Evolutionary conservation across 805 yeast species (phyloP).

Genomic region (Candida krabiensis): DNA sequence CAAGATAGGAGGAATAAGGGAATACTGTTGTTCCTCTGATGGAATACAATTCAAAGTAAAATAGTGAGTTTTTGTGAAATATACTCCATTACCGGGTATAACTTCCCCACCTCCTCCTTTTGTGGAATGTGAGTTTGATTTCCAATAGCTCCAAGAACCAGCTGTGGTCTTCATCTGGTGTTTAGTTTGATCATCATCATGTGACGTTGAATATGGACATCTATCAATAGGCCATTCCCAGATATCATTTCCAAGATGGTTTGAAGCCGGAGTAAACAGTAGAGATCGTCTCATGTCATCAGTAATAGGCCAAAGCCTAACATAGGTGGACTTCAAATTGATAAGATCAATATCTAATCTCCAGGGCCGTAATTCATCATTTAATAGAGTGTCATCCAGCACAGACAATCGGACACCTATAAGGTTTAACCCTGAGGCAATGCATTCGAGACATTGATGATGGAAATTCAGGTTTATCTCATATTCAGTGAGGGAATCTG

Average conservation of each 20-base stretch:
- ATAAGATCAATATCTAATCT: constrained; percentile 17
- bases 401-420: constrained; percentile 23
- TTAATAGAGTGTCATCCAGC: constrained; percentile 22
- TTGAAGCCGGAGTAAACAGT: constrained; percentile 15
- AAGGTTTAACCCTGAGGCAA: constrained; percentile 5
- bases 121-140: background rate
- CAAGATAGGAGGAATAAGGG: constrained; percentile 17
- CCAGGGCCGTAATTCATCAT: constrained; percentile 23
- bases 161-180: background rate
- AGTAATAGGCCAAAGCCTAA: constrained; percentile 29
- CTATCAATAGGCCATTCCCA: constrained; percentile 24
- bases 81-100: constrained; percentile 13
- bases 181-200: constrained; percentile 1
- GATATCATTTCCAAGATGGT: constrained; percentile 6
- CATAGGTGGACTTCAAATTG: constrained; percentile 17
- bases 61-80: constrained; percentile 17
- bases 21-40: constrained; percentile 2
- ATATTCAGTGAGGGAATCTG: constrained; percentile 18
- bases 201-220: constrained; percentile 3
- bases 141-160: constrained; percentile 11
- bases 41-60: constrained; percentile 12
- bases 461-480: constrained; percentile 21
- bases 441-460: constrained; percentile 10
- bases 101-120: constrained; percentile 18
- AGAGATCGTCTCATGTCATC: constrained; percentile 19